Evolutionary conservation across 192 early-diverging fungal species (phyloP).

Genomic region (Backusella westeae): DNA sequence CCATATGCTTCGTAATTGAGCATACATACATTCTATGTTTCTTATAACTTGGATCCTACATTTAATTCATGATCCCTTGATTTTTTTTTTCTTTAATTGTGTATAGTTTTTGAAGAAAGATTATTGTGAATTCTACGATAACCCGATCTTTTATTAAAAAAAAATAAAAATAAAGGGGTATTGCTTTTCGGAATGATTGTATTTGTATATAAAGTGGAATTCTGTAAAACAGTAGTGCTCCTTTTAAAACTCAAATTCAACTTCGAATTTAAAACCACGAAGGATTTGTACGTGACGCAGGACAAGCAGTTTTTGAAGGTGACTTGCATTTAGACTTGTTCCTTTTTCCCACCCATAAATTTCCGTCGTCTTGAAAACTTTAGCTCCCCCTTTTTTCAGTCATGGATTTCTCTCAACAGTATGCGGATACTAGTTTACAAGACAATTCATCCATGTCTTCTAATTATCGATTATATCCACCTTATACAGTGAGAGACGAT

Average conservation of each 20-base stretch:
- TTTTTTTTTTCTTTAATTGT: neutral
- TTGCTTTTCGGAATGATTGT: neutral
- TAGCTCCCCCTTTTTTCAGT: constrained; percentile 8
- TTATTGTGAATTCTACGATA: neutral
- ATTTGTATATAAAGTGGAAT: neutral
- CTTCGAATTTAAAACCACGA: neutral
- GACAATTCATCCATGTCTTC: constrained; percentile 1
- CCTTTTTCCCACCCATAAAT: constrained; percentile 8
- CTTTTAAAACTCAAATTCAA: constrained; percentile 6
- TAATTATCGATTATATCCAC: constrained; percentile 5
- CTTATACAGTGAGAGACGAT: neutral
- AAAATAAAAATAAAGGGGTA: neutral
- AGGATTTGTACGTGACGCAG: neutral
- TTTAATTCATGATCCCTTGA: neutral
- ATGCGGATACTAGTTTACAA: constrained; percentile 4
- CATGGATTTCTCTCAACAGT: constrained; percentile 8
- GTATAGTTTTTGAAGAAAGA: neutral
- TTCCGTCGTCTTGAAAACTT: constrained; percentile 9
- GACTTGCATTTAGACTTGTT: constrained; percentile 6
- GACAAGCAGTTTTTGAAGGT: constrained; percentile 2
- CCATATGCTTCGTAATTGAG: neutral
- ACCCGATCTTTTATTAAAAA: neutral
- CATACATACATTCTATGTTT: neutral
- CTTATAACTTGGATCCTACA: neutral
- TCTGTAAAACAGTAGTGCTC: constrained; percentile 1